phyloP scores from a whole-genome alignment of 2,329 filamentous ascomycete genomes.

The Hysterium pulicare region DNA sequence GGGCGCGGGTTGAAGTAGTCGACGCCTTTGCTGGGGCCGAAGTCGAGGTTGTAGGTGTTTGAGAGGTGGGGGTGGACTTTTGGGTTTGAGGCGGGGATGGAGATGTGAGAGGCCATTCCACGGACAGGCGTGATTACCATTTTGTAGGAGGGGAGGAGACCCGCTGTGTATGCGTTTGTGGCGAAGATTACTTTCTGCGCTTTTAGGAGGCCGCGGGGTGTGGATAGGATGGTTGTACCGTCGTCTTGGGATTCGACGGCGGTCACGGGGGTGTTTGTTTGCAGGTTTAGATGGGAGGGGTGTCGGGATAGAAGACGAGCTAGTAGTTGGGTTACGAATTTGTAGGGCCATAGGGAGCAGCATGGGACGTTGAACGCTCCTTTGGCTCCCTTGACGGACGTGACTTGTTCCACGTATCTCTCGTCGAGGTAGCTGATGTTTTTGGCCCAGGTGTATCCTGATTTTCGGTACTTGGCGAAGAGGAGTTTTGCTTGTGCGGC shows the following conservation, averaged over 20 bases:
- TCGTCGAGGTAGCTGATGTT: slow-evolving; percentile 11
- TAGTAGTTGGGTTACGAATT: slow-evolving; percentile 23
- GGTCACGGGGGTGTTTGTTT: slow-evolving; percentile 21
- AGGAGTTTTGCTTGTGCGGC: slow-evolving; percentile 6
- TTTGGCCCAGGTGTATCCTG: slow-evolving; percentile 15
- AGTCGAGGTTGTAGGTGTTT: slow-evolving; percentile 26
- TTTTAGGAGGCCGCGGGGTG: slow-evolving; percentile 18
- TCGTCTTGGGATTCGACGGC: slow-evolving; percentile 4
- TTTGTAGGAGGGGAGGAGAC: slow-evolving; percentile 30
- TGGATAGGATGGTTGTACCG: slow-evolving; percentile 11
- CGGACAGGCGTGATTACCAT: slow-evolving; percentile 35
- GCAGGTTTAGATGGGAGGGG: slow-evolving; percentile 17
- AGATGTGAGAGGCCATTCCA: slow-evolving; percentile 26
- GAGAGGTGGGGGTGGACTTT: slow-evolving; percentile 15
- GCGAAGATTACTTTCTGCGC: slow-evolving; percentile 21
- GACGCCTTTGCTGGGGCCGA: slow-evolving; percentile 3
- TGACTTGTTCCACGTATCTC: slow-evolving; percentile 12
- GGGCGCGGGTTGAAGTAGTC: slow-evolving; percentile 42
- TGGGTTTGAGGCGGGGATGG: slow-evolving; percentile 5
- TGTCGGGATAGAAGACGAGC: slow-evolving; percentile 12
- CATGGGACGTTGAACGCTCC: slow-evolving; percentile 17
- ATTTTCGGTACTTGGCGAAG: slow-evolving; percentile 9
- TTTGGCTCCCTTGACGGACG: slow-evolving; percentile 17
- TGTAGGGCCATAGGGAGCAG: slow-evolving; percentile 25
- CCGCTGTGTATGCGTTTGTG: slow-evolving; percentile 27